Base-by-base conservation (phyloP, 176 grass and related monocot species). In the Otatea glauca region DNA sequence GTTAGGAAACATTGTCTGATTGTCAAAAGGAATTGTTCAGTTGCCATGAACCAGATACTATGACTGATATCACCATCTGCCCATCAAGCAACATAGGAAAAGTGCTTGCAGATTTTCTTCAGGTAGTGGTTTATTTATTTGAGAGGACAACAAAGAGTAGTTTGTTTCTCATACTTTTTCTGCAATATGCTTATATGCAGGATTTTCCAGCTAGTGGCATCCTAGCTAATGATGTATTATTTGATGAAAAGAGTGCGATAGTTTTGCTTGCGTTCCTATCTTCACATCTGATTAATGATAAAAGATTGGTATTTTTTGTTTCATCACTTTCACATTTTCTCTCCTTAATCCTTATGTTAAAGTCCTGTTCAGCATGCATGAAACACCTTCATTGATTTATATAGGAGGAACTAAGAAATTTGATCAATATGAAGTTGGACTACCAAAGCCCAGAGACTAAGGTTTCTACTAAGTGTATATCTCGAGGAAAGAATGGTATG, bases 231-330 rank as follows among this genome's bases (percentile, higher is more conserved):
- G 84, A 81, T 79, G 51, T 73, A 85, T 65, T 80, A 50, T 65
- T 87, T 56, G 92, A 89, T 78, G 77, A 91, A 78, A 88, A 65
- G 68, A 91, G 89, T 70, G 72, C 82, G 25, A 84, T 66, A 77
- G 58, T 94, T 85, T 53, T 91, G 44, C 81, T 91, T 34, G 81
- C 84, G 14, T 91, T 94, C 67, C 62, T 94, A 74, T 86, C 24
- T 65, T 84, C 92, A 51, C 83, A 89, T 91, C 72, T 94, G 34
- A 78, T 61, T 64, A 81, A 78, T 84, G 78, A 62, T 25, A 63
- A 75, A 85, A 76, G 70, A 87, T 59, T 91, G 89, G 92, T 94
- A 82, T 84, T 66, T 13, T 86, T 85, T 84, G 16, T 86, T 21
- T 41, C 68, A 29, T 42, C 78, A 68, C 54, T 77, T 74, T 65